A percentile compares a stretch with the other conserved stretches of the same genome.
phyloP scores from a whole-genome alignment of 139 green algal genomes.

The Choricystis sp. region DNA sequence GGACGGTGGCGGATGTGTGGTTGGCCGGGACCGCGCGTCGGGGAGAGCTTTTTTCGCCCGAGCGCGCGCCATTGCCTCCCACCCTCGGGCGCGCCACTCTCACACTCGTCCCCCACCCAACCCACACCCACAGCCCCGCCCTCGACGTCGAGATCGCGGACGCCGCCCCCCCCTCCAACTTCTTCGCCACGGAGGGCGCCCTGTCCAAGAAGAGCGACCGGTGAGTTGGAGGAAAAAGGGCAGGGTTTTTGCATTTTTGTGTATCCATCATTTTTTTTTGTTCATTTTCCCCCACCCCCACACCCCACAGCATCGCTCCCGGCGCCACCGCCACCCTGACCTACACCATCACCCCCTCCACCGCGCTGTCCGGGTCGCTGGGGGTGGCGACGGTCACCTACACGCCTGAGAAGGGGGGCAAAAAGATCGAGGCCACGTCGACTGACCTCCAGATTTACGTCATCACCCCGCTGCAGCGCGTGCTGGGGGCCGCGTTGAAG shows the following conservation, averaged over 20 bases:
- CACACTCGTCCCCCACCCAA: neutral
- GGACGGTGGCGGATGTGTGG: neutral
- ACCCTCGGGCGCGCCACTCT: too few species aligned
- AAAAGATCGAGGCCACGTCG: too few species aligned
- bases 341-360: neutral
- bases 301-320: neutral
- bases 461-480: neutral
- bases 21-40: neutral
- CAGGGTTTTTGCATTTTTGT: neutral
- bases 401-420: too few species aligned
- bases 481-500: neutral
- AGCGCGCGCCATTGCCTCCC: too few species aligned
- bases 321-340: neutral
- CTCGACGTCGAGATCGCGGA: neutral
- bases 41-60: neutral
- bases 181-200: neutral
- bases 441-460: neutral
- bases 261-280: too few species aligned
- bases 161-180: neutral
- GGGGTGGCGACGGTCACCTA: neutral
- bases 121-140: neutral
- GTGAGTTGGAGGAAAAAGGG: too few species aligned
- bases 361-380: neutral
- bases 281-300: neutral
- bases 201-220: neutral